Evolutionary conservation across 2,329 filamentous ascomycete species (phyloP).

Genomic region (Trichophaea hybrida): DNA sequence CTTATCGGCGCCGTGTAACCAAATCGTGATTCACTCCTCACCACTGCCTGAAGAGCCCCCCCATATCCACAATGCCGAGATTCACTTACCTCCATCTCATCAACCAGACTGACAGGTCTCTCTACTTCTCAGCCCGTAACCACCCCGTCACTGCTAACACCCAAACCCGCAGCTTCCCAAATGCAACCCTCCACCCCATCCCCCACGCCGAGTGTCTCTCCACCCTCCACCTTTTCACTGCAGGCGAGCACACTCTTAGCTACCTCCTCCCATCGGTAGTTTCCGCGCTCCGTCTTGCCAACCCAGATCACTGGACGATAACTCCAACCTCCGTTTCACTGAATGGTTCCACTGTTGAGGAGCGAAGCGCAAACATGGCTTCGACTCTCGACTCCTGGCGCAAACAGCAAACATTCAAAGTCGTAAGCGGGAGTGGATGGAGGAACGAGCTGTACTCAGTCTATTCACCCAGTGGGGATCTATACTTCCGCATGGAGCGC

Average conservation of each 20-base stretch:
- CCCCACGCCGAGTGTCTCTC: slow-evolving; percentile 20
- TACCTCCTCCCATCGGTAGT: slow-evolving; percentile 33
- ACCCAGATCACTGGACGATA: slow-evolving; percentile 36
- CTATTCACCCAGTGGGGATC: slow-evolving; percentile 46
- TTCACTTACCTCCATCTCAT: slow-evolving; percentile 24
- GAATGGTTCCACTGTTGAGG: slow-evolving; percentile 37
- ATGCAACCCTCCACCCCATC: slow-evolving; percentile 17
- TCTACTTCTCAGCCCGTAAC: background rate
- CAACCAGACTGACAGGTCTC: slow-evolving; percentile 21
- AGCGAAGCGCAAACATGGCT: slow-evolving; percentile 45
- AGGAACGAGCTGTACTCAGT: slow-evolving; percentile 67
- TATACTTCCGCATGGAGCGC: slow-evolving; percentile 66
- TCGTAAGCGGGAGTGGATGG: slow-evolving; percentile 46
- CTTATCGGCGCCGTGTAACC: too few species aligned
- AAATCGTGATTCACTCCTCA: too few species aligned
- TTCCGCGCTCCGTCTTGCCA: slow-evolving; percentile 57
- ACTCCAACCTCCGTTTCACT: slow-evolving; percentile 16
- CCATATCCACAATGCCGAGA: slow-evolving; percentile 10
- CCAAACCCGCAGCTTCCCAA: slow-evolving; percentile 24
- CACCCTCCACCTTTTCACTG: slow-evolving; percentile 19
- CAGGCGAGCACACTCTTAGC: slow-evolving; percentile 22
- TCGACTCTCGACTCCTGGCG: slow-evolving; percentile 54
- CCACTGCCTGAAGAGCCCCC: background rate
- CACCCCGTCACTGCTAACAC: background rate
- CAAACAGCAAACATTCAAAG: slow-evolving; percentile 52